phyloP scores from a whole-genome alignment of 768 basidiomycete genomes.

The Termitomyces sp. region DNA sequence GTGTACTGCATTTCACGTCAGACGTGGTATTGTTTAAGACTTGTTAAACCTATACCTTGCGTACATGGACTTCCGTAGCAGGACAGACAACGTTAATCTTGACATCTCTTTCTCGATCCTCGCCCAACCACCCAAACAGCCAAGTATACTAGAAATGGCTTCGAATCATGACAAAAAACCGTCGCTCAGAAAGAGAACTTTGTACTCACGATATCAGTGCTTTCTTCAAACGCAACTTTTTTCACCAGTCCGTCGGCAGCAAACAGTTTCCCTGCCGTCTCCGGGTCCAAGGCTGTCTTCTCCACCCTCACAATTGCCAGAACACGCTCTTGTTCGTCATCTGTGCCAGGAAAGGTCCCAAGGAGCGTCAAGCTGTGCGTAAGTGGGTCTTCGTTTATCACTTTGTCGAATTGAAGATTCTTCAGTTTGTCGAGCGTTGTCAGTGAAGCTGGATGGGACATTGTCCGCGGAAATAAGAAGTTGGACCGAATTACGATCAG shows the following conservation, averaged over 20 bases:
- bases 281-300: slow-evolving; percentile 59
- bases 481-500: not conserved
- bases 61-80: slow-evolving; percentile 85
- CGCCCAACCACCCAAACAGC: slow-evolving; percentile 13
- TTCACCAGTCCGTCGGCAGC: slow-evolving; percentile 30
- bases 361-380: slow-evolving; percentile 62
- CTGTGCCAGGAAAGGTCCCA: slow-evolving; percentile 47
- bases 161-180: not conserved
- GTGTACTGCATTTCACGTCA: slow-evolving; percentile 51
- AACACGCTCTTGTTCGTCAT: slow-evolving; percentile 18
- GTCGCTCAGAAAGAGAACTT: not conserved
- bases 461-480: not conserved
- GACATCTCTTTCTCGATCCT: slow-evolving; percentile 49
- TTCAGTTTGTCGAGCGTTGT: slow-evolving; percentile 31
- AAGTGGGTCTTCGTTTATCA: slow-evolving; percentile 59
- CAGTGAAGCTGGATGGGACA: slow-evolving; percentile 29
- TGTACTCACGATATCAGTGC: slow-evolving; percentile 61
- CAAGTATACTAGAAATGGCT: not conserved
- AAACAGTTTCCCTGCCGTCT: slow-evolving; percentile 32
- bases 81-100: slow-evolving; percentile 85
- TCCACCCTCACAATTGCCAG: slow-evolving; percentile 73
- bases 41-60: slow-evolving; percentile 46
- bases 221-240: slow-evolving; percentile 43
- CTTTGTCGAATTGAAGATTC: slow-evolving; percentile 46
- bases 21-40: not conserved